These are phyloP conservation scores for Termitomyces sp. DNA, from an alignment of 768 basidiomycete genomes.

Conservation along the genomic window DNA sequence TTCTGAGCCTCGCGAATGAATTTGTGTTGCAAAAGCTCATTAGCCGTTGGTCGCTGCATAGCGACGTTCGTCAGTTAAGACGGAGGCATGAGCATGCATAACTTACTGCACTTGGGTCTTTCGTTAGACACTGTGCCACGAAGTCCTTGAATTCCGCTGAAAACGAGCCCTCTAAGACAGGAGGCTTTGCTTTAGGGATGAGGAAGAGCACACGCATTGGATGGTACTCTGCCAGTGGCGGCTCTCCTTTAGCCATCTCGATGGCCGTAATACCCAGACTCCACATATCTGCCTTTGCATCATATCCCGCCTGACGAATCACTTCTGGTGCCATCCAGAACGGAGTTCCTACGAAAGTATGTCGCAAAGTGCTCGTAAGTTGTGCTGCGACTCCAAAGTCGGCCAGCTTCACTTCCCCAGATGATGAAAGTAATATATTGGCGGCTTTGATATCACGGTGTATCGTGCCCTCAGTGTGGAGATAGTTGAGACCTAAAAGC, in stretches of 20 bases:
- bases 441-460: constrained; percentile 99
- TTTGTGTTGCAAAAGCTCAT: constrained; percentile 88
- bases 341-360: constrained; percentile 96
- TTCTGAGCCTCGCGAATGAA: constrained; percentile 86
- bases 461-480: constrained; percentile 94
- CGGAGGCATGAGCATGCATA: not conserved
- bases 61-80: constrained; percentile 14
- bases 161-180: constrained; percentile 84
- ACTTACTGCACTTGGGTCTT: constrained; percentile 79
- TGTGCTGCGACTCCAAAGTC: constrained; percentile 99
- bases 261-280: constrained; percentile 97
- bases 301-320: constrained; percentile 95
- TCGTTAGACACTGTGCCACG: constrained; percentile 84
- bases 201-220: constrained; percentile 98
- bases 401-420: constrained; percentile 93
- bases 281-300: constrained; percentile 97
- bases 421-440: constrained; percentile 87
- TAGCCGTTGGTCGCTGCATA: constrained; percentile 80
- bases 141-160: constrained; percentile 91
- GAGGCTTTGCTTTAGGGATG: constrained; percentile 95
- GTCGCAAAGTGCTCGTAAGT: constrained; percentile 88
- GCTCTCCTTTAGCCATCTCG: constrained; percentile 97
- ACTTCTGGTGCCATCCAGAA: constrained; percentile 99
- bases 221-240: constrained; percentile 94
- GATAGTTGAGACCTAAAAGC: constrained; percentile 88